Base-by-base conservation (phyloP, 164 flowering plant genomes). In the Aristolochia californica region DNA sequence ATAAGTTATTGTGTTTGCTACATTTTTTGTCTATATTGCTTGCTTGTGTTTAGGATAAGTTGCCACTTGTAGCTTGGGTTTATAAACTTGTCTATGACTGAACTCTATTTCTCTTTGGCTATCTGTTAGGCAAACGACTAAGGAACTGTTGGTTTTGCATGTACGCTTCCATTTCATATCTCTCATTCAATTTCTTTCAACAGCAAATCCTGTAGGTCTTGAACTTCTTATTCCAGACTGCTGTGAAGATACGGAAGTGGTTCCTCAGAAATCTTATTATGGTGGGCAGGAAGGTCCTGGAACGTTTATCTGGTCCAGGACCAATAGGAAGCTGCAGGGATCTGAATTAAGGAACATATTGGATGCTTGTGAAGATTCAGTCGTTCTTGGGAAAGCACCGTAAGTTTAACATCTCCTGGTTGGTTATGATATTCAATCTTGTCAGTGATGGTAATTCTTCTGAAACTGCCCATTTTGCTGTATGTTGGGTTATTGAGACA, bases 201-300 rank as follows among this genome's bases (percentile, higher is more conserved):
- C 85, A 94, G 99, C 88, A 66, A 87, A 90, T 53, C 99, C 99
- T 61, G 56, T 74, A 51, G 97, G 96, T 24, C 15, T 86, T 59
- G 85, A 84, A 21, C 85, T 94, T 56, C 47, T 65, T 16, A 72
- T 90, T 73, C 85, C 88, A 47, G 78, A 75, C 55, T 84, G 97
- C 75, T 74, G 67, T 55, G 91, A 94, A 77, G 82, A 76, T 44
- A 54, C 69, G 51, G 82, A 78, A 64, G 79, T 84, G 43, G 68
- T 90, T 65, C 97, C 96, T 16, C 66, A 58, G 44, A 87, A 75
- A 63, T 73, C 60, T 48, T 94, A 94, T 70, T 90, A 81, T 73
- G 99, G 99, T 53, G 99, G 99, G 48, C 67, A 73, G 66, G 97
- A 94, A 84, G 96, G 97, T 64, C 62, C 48, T 61, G 93, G 96